Conservation (phyloP, 139 green algal species). For the Edaphochlamys debaryana region DNA sequence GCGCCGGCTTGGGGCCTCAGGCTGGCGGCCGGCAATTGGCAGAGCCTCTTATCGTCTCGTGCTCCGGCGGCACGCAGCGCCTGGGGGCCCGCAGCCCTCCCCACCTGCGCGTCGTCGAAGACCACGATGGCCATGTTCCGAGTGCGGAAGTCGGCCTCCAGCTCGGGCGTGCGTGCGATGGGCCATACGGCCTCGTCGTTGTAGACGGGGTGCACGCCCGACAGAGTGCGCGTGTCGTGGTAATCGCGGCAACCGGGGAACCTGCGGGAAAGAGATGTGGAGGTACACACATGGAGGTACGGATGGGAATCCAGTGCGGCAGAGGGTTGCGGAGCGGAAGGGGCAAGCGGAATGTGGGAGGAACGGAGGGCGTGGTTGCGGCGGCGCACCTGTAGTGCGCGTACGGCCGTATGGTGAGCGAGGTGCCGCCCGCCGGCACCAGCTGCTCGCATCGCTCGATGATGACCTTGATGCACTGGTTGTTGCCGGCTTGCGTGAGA, state of each 20-base stretch:
- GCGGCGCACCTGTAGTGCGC: slow-evolving; percentile 47
- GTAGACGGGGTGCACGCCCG: slow-evolving; percentile 46
- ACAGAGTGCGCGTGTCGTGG: slow-evolving; percentile 44
- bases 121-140: slow-evolving; percentile 47
- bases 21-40: too few species aligned
- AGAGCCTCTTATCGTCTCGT: too few species aligned
- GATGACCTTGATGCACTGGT: slow-evolving; percentile 34
- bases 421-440: neutral
- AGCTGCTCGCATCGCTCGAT: slow-evolving; percentile 41
- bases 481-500: slow-evolving; percentile 33
- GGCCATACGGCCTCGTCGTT: slow-evolving; percentile 54
- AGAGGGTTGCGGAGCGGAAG: neutral
- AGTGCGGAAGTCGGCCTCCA: slow-evolving; percentile 46
- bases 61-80: too few species aligned
- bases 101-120: slow-evolving; percentile 48
- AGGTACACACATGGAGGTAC: neutral
- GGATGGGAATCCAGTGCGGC: neutral
- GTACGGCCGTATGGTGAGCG: slow-evolving; percentile 31
- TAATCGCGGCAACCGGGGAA: slow-evolving; percentile 57
- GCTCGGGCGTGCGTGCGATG: slow-evolving; percentile 50
- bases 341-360: neutral
- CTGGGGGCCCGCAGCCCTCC: too few species aligned
- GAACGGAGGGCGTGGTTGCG: neutral
- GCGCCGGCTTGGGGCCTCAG: too few species aligned
- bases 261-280: neutral